phyloP scores from a whole-genome alignment of 75 land plant genomes.

The Cupressus sempervirens region DNA sequence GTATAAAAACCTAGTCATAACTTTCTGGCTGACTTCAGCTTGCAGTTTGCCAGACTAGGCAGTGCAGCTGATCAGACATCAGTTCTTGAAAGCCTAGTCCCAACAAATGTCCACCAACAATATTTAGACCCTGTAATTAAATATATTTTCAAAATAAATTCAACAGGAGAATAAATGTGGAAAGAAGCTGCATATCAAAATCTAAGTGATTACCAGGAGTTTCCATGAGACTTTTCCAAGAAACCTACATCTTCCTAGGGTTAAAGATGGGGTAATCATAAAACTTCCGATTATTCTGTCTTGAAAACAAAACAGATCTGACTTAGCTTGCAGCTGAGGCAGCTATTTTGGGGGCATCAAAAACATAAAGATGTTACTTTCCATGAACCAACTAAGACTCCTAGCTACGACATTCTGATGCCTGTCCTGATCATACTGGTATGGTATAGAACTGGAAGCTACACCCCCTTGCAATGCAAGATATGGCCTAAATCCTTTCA shows the following conservation, averaged over 20 bases:
- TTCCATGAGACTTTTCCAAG: not conserved
- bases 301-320: not conserved
- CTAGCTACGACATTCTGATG: not conserved
- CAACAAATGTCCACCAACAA: not conserved
- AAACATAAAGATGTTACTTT: not conserved
- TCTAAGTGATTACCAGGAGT: not conserved
- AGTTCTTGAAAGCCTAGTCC: not conserved
- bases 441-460: not conserved
- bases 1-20: not conserved
- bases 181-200: not conserved
- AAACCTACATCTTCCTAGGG: not conserved
- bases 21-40: not conserved
- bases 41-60: not conserved
- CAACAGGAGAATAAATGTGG: not conserved
- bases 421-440: not conserved
- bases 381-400: too few relatives aligned
- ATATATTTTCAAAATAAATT: not conserved
- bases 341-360: not conserved
- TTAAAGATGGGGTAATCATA: too few relatives aligned
- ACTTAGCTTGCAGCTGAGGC: not conserved
- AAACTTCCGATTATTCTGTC: not conserved
- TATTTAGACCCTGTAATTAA: not conserved
- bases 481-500: not conserved
- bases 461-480: not conserved
- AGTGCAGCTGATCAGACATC: not conserved